Base-by-base conservation (phyloP, 495 filamentous ascomycete genomes). In the Margaritispora aquatica region DNA sequence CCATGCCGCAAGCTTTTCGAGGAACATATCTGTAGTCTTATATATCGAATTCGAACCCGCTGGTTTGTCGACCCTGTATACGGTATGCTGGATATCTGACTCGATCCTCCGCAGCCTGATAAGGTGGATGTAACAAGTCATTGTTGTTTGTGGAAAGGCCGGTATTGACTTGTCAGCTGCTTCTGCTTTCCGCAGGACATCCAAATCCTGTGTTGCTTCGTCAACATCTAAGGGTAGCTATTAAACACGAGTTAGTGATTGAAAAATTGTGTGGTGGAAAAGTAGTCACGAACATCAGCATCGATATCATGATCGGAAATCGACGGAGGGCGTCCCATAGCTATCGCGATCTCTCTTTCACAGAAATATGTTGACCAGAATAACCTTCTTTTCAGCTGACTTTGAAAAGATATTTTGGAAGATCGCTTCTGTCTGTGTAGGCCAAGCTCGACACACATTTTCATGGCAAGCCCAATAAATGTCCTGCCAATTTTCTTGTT, bases 361-460 rank as follows among this genome's bases (percentile, higher is more conserved):
- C 80, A 67, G 51, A 77, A 81, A 63, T 82, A 82, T 0, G 79
- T 76, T 0, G 77, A 77, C 78, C 78, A 82, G 55, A 82, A 82
- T 2, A 79, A 70, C 13, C 78, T 69, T 19, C 78, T 74, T 31
- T 77, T 69, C 70, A 81, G 77, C 54, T 82, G 76, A 2, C 70
- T 70, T 4, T 74, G 73, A 46, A 80, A 70, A 36, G 72, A 73
- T 23, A 76, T 73, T 51, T 76, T 68, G 26, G 72, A 73, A 49
- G 69, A 73, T 29, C 77, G 70, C 51, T 73, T 75, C 54, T 73
- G 76, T 22, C 78, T 72, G 54, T 82, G 78, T n/a, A 80, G 72
- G 2, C 78, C 79, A n/a, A 82, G 68, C 58, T 82, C 78, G 52
- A 82, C 75, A 38, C 77, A 78, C 22, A 77, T 74, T 47, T 74